Evolutionary conservation across 805 yeast species (phyloP).

Genomic region (Cyberlindnera bimundalis): DNA sequence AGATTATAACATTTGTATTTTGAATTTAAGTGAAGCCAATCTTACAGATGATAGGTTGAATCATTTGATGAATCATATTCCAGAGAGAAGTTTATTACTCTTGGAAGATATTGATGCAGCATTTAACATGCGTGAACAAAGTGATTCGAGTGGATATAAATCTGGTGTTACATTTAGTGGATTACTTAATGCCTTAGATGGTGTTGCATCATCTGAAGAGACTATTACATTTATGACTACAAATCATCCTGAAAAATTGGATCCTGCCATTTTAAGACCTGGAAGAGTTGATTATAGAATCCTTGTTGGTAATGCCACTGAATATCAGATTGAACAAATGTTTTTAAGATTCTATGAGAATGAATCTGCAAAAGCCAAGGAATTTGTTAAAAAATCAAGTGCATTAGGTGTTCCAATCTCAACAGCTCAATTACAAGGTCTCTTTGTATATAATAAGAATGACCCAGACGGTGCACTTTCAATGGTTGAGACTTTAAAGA

Average conservation of each 20-base stretch:
- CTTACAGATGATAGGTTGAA: slow-evolving; percentile 92
- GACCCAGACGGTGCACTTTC: slow-evolving; percentile 72
- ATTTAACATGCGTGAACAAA: slow-evolving; percentile 75
- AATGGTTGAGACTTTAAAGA: slow-evolving; percentile 45
- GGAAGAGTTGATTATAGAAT: slow-evolving; percentile 90
- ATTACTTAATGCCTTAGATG: slow-evolving; percentile 87
- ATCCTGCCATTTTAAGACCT: slow-evolving; percentile 90
- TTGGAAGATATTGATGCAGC: slow-evolving; percentile 97
- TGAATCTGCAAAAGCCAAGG: slow-evolving; percentile 49
- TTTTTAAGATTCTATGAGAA: slow-evolving; percentile 80
- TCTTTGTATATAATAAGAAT: slow-evolving; percentile 87
- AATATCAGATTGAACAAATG: slow-evolving; percentile 76
- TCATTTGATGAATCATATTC: slow-evolving; percentile 94
- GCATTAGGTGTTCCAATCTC: slow-evolving; percentile 59
- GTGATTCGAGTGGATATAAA: slow-evolving; percentile 69
- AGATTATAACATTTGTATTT: slow-evolving; percentile 91
- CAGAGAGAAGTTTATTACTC: slow-evolving; percentile 78
- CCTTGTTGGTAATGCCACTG: slow-evolving; percentile 82
- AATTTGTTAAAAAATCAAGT: slow-evolving; percentile 39
- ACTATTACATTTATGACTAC: slow-evolving; percentile 97
- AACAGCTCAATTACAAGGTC: slow-evolving; percentile 93
- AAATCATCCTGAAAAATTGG: slow-evolving; percentile 91
- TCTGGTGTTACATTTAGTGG: slow-evolving; percentile 97
- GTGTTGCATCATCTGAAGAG: slow-evolving; percentile 97
- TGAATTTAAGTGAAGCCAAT: slow-evolving; percentile 86